phyloP scores from a whole-genome alignment of 2,329 filamentous ascomycete genomes.

The Didymella segeticola region DNA sequence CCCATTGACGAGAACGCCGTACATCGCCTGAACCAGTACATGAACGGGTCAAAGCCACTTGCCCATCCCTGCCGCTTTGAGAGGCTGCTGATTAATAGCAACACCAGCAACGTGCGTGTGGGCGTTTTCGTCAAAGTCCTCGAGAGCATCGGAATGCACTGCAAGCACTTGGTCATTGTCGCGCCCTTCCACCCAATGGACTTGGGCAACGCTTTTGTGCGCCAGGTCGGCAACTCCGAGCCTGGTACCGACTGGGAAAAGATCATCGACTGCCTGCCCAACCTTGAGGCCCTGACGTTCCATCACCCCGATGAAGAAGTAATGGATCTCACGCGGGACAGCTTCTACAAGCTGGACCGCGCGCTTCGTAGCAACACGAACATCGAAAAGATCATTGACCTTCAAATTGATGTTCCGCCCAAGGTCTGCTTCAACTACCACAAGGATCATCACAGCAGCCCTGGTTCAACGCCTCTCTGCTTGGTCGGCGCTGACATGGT shows the following conservation, averaged over 20 bases:
- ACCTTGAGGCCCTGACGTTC: conserved; percentile 20
- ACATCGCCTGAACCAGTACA: conserved; percentile 13
- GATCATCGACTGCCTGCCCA: conserved; percentile 23
- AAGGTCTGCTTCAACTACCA: conserved; percentile 7
- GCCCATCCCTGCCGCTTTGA: conserved; percentile 20
- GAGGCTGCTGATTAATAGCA: conserved; percentile 20
- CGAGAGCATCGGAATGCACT: conserved; percentile 20
- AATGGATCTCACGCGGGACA: conserved; percentile 3
- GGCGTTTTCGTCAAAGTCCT: conserved; percentile 19
- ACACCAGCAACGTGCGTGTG: conserved; percentile 20
- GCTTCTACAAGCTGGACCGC: conserved; percentile 12
- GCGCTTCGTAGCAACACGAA: conserved; percentile 8
- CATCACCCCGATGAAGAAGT: conserved; percentile 9
- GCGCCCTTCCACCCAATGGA: conserved; percentile 21
- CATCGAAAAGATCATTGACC: not conserved
- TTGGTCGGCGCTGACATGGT: conserved; percentile 1
- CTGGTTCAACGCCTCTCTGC: not conserved
- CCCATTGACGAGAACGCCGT: conserved; percentile 17
- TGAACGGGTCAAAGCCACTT: conserved; percentile 22
- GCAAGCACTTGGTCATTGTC: conserved; percentile 21
- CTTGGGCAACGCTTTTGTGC: conserved; percentile 16
- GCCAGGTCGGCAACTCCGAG: conserved; percentile 9
- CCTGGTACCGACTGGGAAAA: conserved; percentile 23
- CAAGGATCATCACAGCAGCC: conserved; percentile 4
- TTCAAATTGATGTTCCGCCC: conserved; percentile 1